These are phyloP conservation scores for Dendrobium chrysotoxum DNA, from an alignment of 106 monocot species.

Conservation along the genomic window DNA sequence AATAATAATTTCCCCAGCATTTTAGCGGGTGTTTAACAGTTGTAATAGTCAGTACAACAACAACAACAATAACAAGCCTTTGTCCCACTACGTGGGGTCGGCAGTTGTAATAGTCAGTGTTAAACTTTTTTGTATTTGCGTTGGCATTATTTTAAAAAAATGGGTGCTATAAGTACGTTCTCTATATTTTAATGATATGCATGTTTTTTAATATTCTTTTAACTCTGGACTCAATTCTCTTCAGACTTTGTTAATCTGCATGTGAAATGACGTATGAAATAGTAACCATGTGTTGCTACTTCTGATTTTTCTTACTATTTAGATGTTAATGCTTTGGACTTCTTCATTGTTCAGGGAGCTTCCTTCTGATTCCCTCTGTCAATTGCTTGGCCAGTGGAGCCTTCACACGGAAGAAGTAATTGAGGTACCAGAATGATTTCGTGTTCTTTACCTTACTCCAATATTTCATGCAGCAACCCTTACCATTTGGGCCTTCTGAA, in stretches of 20 bases:
- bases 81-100: no score
- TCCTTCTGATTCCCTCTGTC: slow-evolving; percentile 2
- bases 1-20: no score
- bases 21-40: no score
- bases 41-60: no score
- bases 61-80: no score
- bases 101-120: no score
- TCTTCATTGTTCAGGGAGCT: slow-evolving; percentile 2
- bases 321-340: background rate
- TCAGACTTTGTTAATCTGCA: background rate
- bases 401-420: slow-evolving; percentile 2
- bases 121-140: no score
- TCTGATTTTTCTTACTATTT: background rate
- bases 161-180: background rate
- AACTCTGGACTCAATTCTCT: background rate
- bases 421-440: slow-evolving; percentile 4
- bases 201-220: background rate
- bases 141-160: background rate
- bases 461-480: background rate
- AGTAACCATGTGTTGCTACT: background rate
- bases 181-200: background rate
- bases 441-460: background rate
- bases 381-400: slow-evolving; percentile 7
- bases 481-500: background rate
- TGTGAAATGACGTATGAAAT: background rate